Base-by-base conservation (phyloP, 106 monocot genomes). In the Allium cepa region DNA sequence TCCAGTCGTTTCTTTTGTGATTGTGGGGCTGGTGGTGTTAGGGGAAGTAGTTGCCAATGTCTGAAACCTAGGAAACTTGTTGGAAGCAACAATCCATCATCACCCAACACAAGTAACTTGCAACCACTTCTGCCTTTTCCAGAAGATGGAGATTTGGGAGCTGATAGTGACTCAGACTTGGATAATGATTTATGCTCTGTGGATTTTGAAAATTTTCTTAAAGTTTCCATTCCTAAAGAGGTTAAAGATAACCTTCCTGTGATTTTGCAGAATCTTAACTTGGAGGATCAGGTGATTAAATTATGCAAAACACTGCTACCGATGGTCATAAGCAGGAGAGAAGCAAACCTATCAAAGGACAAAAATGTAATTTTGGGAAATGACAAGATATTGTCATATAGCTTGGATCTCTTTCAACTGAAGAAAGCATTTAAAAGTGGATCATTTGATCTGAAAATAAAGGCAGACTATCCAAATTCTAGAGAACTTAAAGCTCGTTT, bases 1-100 rank as follows among this genome's bases (percentile, higher is more conserved):
- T 99, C 90, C 28, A 99, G 99, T 70, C 89, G 99, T 9, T 99
- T 99, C 75, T 99, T 99, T 66, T 99, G 99, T 73, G 99, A 99
- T 69, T 99, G 99, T 85, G 99, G 99, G 26, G 99, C 99, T 3
- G 99, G 99, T 16, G 99, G 99, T 71, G 99, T 93, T 26, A 87
- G 93, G 48, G 99, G 99, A 62, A 90, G 80, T 67, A 85, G 81
- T 53, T 99, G 99, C 27, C 93, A 93, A 66, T 93, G 99, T 64
- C 83, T 99, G 73, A 90, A 93, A 64, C 93, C 99, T 67, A 75
- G 99, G 57, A 99, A 93, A 67, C 85, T 79, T 52, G 77, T 75
- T 53, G 82, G 84, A 27, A 73, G 65, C 53, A 81, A 70, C 72
- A 79, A 65, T 63, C 27, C 66, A 66, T 55, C 81, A 60, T 50